Evolutionary conservation across 164 flowering plant genomes (phyloP).

Genomic region (Pachysandra terminalis): DNA sequence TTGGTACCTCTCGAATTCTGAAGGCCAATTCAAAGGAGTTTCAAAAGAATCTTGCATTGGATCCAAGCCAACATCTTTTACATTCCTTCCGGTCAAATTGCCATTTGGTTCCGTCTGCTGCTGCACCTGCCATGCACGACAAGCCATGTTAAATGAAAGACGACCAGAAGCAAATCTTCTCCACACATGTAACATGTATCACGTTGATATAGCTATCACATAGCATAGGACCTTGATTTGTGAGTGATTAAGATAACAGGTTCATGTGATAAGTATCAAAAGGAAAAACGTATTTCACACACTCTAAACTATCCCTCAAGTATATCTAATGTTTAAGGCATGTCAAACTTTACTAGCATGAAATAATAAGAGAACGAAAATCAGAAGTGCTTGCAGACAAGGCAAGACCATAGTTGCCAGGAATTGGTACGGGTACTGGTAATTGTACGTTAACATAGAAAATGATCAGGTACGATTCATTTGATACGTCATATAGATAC

Average conservation of each 20-base stretch:
- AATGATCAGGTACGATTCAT: too few species aligned
- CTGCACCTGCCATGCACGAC: constrained; percentile 27
- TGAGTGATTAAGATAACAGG: not conserved
- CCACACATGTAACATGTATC: not conserved
- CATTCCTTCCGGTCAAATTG: constrained; percentile 25
- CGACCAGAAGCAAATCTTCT: not conserved
- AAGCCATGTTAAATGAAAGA: not conserved
- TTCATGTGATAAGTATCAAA: not conserved
- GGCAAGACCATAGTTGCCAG: too few species aligned
- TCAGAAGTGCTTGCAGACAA: not conserved
- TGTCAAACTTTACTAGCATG: not conserved
- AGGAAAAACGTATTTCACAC: not conserved
- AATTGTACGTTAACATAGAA: too few species aligned
- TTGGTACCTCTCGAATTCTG: constrained; percentile 51
- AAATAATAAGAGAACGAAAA: not conserved
- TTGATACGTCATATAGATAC: too few species aligned
- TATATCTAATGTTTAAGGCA: too few species aligned
- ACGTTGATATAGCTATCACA: not conserved
- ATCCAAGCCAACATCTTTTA: constrained; percentile 55
- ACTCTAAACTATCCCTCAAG: not conserved
- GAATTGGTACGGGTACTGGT: too few species aligned
- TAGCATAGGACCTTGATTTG: not conserved
- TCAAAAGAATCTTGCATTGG: constrained; percentile 42
- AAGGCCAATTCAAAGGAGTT: constrained; percentile 35
- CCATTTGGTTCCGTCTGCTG: constrained; percentile 28